Conservation (phyloP, 306 rosid species). For the Amphicarpaea edgeworthii region DNA sequence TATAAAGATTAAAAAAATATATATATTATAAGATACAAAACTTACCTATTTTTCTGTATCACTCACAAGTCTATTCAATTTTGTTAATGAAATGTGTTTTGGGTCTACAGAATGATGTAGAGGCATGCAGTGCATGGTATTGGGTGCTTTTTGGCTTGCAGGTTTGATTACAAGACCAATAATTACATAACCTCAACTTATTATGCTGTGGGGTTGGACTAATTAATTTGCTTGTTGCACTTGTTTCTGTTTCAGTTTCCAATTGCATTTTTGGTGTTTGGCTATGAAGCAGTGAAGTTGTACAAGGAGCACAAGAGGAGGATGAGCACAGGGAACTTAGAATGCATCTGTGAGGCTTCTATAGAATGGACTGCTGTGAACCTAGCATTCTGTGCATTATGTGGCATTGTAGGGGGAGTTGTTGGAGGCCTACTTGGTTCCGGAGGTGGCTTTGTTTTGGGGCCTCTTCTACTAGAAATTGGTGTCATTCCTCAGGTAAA, state of each 20-base stretch:
- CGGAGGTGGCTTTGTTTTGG: slow-evolving; percentile 88
- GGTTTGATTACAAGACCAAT: slow-evolving; percentile 47
- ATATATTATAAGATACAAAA: no score
- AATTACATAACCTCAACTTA: slow-evolving; percentile 23
- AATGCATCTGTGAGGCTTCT: slow-evolving; percentile 83
- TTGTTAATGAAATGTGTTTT: not conserved
- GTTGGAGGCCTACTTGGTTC: slow-evolving; percentile 93
- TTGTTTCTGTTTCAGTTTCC: slow-evolving; percentile 67
- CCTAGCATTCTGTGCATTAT: slow-evolving; percentile 75
- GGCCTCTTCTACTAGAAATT: slow-evolving; percentile 89
- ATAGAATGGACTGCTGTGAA: slow-evolving; percentile 74
- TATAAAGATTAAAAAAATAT: no score
- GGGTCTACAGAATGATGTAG: slow-evolving; percentile 66
- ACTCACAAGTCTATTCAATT: not conserved
- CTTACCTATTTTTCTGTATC: no score
- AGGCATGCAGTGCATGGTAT: slow-evolving; percentile 71
- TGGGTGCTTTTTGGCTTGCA: slow-evolving; percentile 85
- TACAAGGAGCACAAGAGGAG: slow-evolving; percentile 73
- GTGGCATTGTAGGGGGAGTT: slow-evolving; percentile 83
- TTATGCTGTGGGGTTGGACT: slow-evolving; percentile 24
- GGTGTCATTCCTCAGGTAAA: slow-evolving; percentile 90
- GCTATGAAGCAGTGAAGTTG: slow-evolving; percentile 79
- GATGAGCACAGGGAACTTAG: slow-evolving; percentile 61
- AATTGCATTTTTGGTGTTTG: slow-evolving; percentile 66
- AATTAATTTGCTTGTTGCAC: slow-evolving; percentile 25